Conservation (phyloP, 2,329 filamentous ascomycete genomes). For the Westerdykella ornata region DNA sequence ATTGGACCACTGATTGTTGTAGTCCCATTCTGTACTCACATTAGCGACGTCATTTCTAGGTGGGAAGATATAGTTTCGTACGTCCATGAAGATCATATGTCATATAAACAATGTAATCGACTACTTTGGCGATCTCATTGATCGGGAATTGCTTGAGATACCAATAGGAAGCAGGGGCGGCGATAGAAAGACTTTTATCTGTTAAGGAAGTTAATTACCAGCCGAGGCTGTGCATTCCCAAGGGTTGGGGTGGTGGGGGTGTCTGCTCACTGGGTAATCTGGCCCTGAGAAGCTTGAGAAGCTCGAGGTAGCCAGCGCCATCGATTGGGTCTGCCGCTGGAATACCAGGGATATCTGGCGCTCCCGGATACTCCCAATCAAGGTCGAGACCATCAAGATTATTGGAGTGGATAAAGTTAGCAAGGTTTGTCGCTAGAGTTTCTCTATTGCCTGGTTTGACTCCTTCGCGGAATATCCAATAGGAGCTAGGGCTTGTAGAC, state of each 20-base stretch:
- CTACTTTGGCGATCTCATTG: slow-evolving; percentile 9
- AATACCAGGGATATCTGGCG: slow-evolving; percentile 35
- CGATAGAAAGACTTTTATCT: slow-evolving; percentile 13
- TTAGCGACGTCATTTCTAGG: too few species aligned
- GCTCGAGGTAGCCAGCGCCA: slow-evolving; percentile 32
- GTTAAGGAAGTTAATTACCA: too few species aligned
- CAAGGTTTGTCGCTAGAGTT: slow-evolving; percentile 20
- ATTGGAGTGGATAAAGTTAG: slow-evolving; percentile 16
- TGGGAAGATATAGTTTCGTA: too few species aligned
- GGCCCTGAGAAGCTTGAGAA: slow-evolving; percentile 20
- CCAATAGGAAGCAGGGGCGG: slow-evolving; percentile 21
- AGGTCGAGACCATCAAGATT: slow-evolving; percentile 34
- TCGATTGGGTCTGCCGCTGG: slow-evolving; percentile 18
- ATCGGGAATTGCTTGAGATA: slow-evolving; percentile 23
- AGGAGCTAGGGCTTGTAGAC: slow-evolving; percentile 36
- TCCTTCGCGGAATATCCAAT: slow-evolving; percentile 34
- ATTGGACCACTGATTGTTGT: slow-evolving; percentile 24
- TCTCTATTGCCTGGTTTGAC: slow-evolving; percentile 34
- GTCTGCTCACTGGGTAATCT: too few species aligned
- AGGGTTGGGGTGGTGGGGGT: too few species aligned
- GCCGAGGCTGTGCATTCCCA: too few species aligned
- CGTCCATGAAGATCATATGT: slow-evolving; percentile 37
- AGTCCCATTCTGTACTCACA: too few species aligned
- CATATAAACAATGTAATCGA: slow-evolving; percentile 32
- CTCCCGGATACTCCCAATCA: slow-evolving; percentile 42